Evolutionary conservation across 2,329 filamentous ascomycete genomes (phyloP).

Genomic region (Ilyonectria mors-panacis): DNA sequence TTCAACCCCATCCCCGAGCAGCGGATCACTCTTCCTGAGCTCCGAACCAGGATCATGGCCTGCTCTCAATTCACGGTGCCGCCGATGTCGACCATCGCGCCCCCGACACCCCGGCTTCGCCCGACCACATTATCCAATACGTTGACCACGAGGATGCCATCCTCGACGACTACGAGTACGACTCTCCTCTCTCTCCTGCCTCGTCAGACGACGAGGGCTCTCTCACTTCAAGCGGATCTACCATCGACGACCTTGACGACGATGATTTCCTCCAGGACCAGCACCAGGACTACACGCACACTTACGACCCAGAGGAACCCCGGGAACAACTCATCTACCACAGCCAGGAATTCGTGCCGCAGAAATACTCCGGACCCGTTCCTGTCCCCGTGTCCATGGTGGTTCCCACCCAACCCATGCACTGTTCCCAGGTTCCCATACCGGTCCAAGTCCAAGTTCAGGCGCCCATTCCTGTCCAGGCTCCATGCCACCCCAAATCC

Average conservation of each 20-base stretch:
- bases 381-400: conserved; percentile 46
- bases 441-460: conserved; percentile 37
- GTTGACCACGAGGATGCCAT: conserved; percentile 64
- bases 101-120: conserved; percentile 60
- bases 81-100: conserved; percentile 50
- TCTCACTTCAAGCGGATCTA: conserved; percentile 68
- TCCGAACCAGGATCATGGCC: conserved; percentile 81
- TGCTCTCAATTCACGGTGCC: conserved; percentile 81
- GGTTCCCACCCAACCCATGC: conserved; percentile 45
- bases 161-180: conserved; percentile 60
- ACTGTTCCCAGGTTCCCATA: conserved; percentile 51
- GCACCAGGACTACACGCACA: conserved; percentile 59
- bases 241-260: conserved; percentile 66
- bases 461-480: conserved; percentile 56
- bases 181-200: conserved; percentile 65
- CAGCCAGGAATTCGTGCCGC: conserved; percentile 62
- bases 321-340: conserved; percentile 57
- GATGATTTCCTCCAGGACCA: conserved; percentile 65
- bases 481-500: conserved; percentile 62
- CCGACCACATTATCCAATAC: conserved; percentile 61
- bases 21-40: conserved; percentile 85
- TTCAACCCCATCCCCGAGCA: conserved; percentile 89
- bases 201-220: conserved; percentile 72
- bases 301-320: conserved; percentile 64
- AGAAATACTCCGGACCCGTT: conserved; percentile 61